Percentiles rank a stretch among this genome's conserved stretches.
These are phyloP conservation scores for Penicillium fuscoglaucum DNA, from an alignment of 2,329 filamentous ascomycete species.

Conservation along the genomic window DNA sequence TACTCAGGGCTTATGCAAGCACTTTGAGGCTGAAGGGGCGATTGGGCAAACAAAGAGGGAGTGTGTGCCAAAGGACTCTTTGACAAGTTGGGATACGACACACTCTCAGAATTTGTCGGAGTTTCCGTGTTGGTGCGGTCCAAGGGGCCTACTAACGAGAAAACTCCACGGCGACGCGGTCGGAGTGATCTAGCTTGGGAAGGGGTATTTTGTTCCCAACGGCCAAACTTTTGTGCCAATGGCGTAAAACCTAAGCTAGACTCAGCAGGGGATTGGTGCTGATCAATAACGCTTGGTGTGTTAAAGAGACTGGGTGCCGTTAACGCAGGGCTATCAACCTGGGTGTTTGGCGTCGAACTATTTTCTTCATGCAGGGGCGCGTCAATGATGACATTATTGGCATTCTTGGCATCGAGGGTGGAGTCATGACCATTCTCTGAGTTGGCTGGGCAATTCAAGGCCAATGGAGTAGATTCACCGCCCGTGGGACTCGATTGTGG, in stretches of 20 bases:
- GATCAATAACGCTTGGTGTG: constrained; percentile 15
- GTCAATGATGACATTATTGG: constrained; percentile 21
- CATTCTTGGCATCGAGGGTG: constrained; percentile 26
- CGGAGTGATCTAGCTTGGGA: constrained; percentile 35
- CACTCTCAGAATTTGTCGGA: constrained; percentile 11
- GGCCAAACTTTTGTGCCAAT: constrained; percentile 60
- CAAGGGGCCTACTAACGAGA: constrained; percentile 36
- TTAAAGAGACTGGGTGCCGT: constrained; percentile 12
- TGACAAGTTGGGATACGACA: constrained; percentile 27
- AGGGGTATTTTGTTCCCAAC: constrained; percentile 64
- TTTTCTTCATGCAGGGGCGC: constrained; percentile 11
- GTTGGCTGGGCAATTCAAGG: constrained; percentile 12
- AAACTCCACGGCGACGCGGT: constrained; percentile 35
- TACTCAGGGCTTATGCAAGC: constrained; percentile 16
- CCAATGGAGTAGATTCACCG: constrained; percentile 5
- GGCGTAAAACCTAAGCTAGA: constrained; percentile 61
- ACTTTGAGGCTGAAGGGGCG: constrained; percentile 15
- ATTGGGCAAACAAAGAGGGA: constrained; percentile 16
- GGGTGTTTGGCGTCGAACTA: constrained; percentile 15
- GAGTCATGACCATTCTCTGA: constrained; percentile 16
- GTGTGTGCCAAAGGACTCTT: constrained; percentile 22
- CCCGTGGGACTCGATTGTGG: constrained; percentile 24
- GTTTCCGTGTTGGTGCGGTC: constrained; percentile 12
- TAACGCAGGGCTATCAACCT: constrained; percentile 16
- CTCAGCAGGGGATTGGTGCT: constrained; percentile 20